A percentile compares a stretch with the other conserved stretches of the same genome.
Evolutionary conservation across 805 yeast species (phyloP).

Genomic region (Saccharomycopsis fibuligera): DNA sequence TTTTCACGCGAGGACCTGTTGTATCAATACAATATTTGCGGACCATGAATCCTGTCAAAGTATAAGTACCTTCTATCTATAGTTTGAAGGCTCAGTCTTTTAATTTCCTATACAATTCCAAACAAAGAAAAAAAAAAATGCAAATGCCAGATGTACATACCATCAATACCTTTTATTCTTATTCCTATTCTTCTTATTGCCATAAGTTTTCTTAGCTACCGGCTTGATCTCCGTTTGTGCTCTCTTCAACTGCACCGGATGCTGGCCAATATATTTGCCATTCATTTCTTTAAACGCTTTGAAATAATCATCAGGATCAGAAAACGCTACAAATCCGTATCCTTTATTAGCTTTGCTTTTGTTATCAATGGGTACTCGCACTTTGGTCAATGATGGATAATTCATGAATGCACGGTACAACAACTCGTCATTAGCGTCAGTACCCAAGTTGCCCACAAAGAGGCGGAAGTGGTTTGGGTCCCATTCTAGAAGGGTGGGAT

Average conservation of each 20-base stretch:
- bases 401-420: conserved; percentile 48
- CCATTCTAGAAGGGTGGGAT: conserved; percentile 48
- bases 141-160: too few relatives aligned
- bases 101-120: too few relatives aligned
- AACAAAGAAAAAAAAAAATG: too few relatives aligned
- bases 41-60: too few relatives aligned
- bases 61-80: too few relatives aligned
- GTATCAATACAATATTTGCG: too few relatives aligned
- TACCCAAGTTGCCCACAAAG: conserved; percentile 70
- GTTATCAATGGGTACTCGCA: conserved; percentile 50
- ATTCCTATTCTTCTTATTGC: conserved; percentile 3
- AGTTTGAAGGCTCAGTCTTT: too few relatives aligned
- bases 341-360: conserved; percentile 48
- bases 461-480: conserved; percentile 64
- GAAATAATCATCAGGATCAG: conserved; percentile 57
- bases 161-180: background rate
- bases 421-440: conserved; percentile 55
- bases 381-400: conserved; percentile 50
- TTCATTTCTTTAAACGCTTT: conserved; percentile 69
- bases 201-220: conserved; percentile 13
- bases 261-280: conserved; percentile 68
- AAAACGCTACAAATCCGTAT: conserved; percentile 69
- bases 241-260: conserved; percentile 62
- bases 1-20: too few relatives aligned
- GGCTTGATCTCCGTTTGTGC: conserved; percentile 33